Percentiles rank a stretch among this genome's conserved stretches.
These are phyloP conservation scores for Ophiostoma himal-ulmi DNA, from an alignment of 2,329 filamentous ascomycete genomes.

Conservation along the genomic window DNA sequence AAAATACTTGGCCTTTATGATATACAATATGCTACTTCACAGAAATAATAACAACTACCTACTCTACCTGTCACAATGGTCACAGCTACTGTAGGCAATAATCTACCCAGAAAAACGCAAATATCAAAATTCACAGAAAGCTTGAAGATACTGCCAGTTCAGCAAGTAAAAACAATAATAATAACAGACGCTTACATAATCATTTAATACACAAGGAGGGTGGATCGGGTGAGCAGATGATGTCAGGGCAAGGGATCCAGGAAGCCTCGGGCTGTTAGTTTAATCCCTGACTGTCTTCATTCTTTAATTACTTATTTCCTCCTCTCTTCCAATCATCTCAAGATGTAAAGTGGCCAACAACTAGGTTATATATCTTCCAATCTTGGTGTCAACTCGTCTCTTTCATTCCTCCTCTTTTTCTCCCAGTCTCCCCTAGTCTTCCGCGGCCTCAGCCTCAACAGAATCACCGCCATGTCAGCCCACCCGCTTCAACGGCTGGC, in stretches of 20 bases:
- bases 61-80: no score
- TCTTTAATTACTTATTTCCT: background rate
- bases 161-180: no score
- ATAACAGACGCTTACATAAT: background rate
- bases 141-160: background rate
- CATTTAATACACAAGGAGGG: background rate
- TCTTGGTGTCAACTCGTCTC: background rate
- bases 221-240: background rate
- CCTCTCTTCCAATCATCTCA: background rate
- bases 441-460: no score
- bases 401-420: background rate
- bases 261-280: background rate
- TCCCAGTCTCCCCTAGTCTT: background rate
- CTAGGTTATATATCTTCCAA: no score
- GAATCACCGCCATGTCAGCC: slow-evolving; percentile 32
- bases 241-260: background rate
- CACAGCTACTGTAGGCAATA: no score
- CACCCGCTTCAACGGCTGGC: slow-evolving; percentile 62
- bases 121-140: background rate
- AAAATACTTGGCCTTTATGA: no score
- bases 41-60: no score
- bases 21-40: no score
- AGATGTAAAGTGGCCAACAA: slow-evolving; percentile 1
- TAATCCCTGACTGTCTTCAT: background rate
- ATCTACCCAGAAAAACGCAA: background rate